Conservation (phyloP, 495 filamentous ascomycete genomes). For the Annulohypoxylon stygium region DNA sequence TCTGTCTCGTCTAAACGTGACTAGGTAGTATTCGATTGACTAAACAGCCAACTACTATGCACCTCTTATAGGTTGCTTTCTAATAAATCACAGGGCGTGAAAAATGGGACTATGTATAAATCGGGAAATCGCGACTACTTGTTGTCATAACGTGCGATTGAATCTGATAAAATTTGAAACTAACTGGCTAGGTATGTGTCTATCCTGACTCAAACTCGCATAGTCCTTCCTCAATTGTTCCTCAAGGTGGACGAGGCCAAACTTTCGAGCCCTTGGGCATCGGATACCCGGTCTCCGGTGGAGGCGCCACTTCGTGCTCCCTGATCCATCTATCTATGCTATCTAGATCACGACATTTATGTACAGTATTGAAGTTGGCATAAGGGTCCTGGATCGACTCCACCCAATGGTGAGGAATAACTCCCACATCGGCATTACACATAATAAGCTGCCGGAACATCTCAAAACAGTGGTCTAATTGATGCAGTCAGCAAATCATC, state of each 20-base stretch:
- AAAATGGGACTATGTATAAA: too few species aligned
- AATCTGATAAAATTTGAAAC: background rate
- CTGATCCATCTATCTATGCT: background rate
- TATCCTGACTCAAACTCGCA: background rate
- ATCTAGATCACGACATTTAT: slow-evolving; percentile 7
- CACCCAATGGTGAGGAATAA: slow-evolving; percentile 6
- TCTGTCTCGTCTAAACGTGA: too few species aligned
- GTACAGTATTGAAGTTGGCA: slow-evolving; percentile 3
- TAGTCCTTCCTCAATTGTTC: background rate
- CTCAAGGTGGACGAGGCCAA: background rate
- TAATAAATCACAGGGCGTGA: too few species aligned
- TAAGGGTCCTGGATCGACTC: background rate
- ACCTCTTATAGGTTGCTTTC: too few species aligned
- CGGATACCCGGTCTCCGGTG: background rate
- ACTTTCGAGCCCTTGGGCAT: background rate
- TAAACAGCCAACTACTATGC: too few species aligned
- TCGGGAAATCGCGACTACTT: too few species aligned
- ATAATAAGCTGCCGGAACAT: slow-evolving; percentile 8
- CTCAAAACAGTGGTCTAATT: slow-evolving; percentile 7
- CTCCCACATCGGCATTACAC: slow-evolving; percentile 3
- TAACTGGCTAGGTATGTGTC: background rate
- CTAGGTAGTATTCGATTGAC: too few species aligned
- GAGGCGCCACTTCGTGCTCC: background rate
- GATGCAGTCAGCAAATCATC: background rate
- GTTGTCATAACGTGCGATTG: too few species aligned